Conservation (phyloP, 2,329 filamentous ascomycete species). For the Leptographium flavum region DNA sequence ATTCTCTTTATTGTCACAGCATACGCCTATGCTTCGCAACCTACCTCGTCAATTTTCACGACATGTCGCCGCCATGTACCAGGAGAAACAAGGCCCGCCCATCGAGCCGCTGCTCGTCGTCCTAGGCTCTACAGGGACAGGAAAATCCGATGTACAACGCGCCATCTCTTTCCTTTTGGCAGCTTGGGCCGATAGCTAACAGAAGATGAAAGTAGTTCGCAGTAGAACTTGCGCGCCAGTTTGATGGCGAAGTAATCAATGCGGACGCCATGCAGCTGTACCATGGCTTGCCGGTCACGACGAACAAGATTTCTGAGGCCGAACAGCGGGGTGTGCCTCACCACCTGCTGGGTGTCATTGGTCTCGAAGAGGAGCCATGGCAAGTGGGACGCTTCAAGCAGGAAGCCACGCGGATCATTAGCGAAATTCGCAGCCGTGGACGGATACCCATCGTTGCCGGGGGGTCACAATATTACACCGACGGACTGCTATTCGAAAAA, state of each 20-base stretch:
- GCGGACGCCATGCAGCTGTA: constrained; percentile 98
- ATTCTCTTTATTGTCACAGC: background rate
- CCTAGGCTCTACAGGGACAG: constrained; percentile 81
- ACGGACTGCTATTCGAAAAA: constrained; percentile 73
- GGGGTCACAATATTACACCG: constrained; percentile 90
- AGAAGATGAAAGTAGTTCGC: constrained; percentile 52
- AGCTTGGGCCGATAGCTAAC: background rate
- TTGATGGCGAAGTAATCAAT: constrained; percentile 91
- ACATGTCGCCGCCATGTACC: constrained; percentile 21
- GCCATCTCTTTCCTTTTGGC: background rate
- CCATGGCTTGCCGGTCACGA: constrained; percentile 78
- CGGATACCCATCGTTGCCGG: constrained; percentile 83
- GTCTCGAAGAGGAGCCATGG: constrained; percentile 68
- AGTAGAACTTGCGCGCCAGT: constrained; percentile 67
- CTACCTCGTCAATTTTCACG: constrained; percentile 3
- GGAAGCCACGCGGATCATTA: constrained; percentile 54
- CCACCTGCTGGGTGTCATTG: constrained; percentile 71
- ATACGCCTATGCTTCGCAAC: constrained; percentile 1
- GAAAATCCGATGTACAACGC: constrained; percentile 67
- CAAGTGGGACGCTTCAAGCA: constrained; percentile 63
- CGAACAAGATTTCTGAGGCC: constrained; percentile 69
- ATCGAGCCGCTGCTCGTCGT: constrained; percentile 59
- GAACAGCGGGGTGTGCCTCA: constrained; percentile 75
- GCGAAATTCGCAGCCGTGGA: constrained; percentile 63
- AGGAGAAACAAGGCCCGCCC: constrained; percentile 20